Conservation (phyloP, 768 basidiomycete species). For the Leccinum uliginosum region DNA sequence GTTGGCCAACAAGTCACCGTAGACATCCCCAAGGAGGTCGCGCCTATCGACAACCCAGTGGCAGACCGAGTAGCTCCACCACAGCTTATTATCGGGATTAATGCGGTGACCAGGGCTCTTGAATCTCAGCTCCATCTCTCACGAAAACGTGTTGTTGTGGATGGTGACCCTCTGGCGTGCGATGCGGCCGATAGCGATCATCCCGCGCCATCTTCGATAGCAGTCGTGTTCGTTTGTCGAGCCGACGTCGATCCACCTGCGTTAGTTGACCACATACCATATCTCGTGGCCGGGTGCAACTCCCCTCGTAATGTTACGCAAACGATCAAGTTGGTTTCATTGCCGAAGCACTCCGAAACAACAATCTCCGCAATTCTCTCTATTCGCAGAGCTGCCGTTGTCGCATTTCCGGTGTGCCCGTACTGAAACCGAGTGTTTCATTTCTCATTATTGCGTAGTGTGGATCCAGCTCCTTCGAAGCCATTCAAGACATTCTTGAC, state of each 20-base stretch:
- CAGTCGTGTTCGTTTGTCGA: conserved; percentile 63
- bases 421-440: neutral
- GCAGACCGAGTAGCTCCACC: conserved; percentile 1
- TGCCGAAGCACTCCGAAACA: conserved; percentile 65
- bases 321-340: conserved; percentile 52
- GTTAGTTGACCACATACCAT: conserved; percentile 70
- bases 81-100: conserved; percentile 67
- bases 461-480: conserved; percentile 36
- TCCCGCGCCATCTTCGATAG: conserved; percentile 11
- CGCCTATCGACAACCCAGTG: neutral
- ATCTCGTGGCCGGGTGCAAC: conserved; percentile 75
- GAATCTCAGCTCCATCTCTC: conserved; percentile 49
- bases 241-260: conserved; percentile 71
- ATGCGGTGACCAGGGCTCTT: conserved; percentile 70
- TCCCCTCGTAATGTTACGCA: conserved; percentile 32
- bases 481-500: conserved; percentile 39
- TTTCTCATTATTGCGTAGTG: conserved; percentile 29
- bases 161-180: neutral
- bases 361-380: conserved; percentile 59
- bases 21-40: conserved; percentile 25
- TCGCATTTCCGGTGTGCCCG: conserved; percentile 61
- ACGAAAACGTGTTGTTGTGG: conserved; percentile 17
- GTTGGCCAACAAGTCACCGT: conserved; percentile 10
- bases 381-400: conserved; percentile 57
- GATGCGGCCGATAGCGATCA: neutral